Evolutionary conservation across 2,329 filamentous ascomycete genomes (phyloP), one percentile per base, ranked within the genome.

Genomic region (Aspergillus flavus): DNA sequence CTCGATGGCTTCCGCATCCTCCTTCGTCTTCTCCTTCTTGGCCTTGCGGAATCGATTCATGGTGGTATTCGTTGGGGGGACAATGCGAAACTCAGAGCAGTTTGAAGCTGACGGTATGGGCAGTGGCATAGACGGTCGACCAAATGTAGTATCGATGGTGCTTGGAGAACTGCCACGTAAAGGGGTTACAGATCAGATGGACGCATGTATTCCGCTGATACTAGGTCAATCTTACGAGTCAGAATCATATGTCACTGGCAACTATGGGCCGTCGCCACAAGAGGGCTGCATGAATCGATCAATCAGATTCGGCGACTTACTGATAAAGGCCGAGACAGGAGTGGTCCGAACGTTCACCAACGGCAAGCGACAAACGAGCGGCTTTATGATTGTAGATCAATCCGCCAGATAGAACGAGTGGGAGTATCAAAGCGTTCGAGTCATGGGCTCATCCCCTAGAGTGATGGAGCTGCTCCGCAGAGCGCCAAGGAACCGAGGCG

Each of bases 31-130:
- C 43, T 71, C 70, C 72, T 72, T 81, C 68, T 77, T 80, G 57
- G 72, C 71, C 57, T 75, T 79, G 61, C 78, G 74, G 61, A 81
- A 80, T 46, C 76, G 74, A 69, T 80, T 79, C 78, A 81, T 81
- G 61, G 60, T 61, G 67, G 30, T 48, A 23, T n/a, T 57, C 9
- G 34, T n/a, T 46, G 23, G 36, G 26, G 32, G 19, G 39, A 19
- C 21, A 30, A 34, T 14, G n/a, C 43, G 55, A 21, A 48, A 45
- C 34, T 28, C 23, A 53, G 23, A 28, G 45, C 9, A 52, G 12
- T 34, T 36, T 52, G 41, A 21, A 26, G 34, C 39, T 36, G 52
- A 21, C 23, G 52, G n/a, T 32, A 26, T 36, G 12, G 26, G 30
- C 52, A n/a, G 41, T 56, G 23, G 58, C 50, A n/a, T 23, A 46